Base-by-base conservation (phyloP, 2,329 filamentous ascomycete species). In the Bipolaris victoriae region DNA sequence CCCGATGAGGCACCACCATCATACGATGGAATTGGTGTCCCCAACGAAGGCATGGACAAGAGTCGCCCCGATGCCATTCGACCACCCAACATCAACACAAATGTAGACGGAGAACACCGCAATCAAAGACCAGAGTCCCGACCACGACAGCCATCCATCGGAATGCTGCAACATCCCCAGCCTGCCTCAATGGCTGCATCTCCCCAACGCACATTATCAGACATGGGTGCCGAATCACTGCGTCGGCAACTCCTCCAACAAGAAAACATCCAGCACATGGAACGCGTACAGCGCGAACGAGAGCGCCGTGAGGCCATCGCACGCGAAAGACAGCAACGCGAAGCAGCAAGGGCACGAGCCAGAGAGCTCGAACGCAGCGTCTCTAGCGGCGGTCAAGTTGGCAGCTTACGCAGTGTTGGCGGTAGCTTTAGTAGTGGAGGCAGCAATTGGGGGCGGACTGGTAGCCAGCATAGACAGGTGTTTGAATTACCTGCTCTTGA, bases 181-280 rank as follows among this genome's bases (percentile, higher is more conserved):
- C 74, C 74, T n/a, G 71, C 74, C 7, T 73, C 73, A 6, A 76
- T 76, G 74, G 73, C 74, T 16, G 74, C 74, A n/a, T 75, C 72
- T 1, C 74, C 74, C 9, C 68, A 72, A 35, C 72, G 71, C 45
- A 70, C 70, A n/a, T 64, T 64, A 11, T 68, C 69, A 13, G 72
- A 76, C 45, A 76, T 76, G 74, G 74, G 74, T 16, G 68, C 73
- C 49, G 72, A 75, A 39, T 72, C 69, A 29, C 63, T 76, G 1
- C 72, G 71, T 33, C 70, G 66, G 13, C 72, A 75, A 46, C 67
- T 76, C 20, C 63, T 73, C 4, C 64, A 73, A 33, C 67, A 71
- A 58, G 72, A 73, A 60, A 70, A 75, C 39, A 62, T 68, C n/a
- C 67, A 68, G 10, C 69, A 71, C 16, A 61, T 68, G 55, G 72